These are phyloP conservation scores for Excoecaria agallocha DNA, from an alignment of 345 rosid genomes.

Conservation along the genomic window DNA sequence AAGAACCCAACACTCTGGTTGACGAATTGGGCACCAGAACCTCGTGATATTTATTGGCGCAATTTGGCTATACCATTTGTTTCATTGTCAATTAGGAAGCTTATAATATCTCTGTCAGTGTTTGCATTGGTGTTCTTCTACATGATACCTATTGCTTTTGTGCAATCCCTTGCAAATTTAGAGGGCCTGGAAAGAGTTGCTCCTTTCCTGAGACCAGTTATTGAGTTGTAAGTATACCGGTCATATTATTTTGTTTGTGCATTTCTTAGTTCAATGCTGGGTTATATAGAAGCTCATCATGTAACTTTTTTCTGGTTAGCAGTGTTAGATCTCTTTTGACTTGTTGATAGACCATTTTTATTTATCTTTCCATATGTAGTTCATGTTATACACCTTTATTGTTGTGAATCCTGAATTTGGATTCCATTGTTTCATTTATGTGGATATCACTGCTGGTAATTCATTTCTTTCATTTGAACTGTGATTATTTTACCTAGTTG, in stretches of 20 bases:
- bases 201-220: constrained; percentile 94
- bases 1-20: constrained; percentile 87
- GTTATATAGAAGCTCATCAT: not conserved
- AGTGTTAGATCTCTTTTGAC: not conserved
- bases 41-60: constrained; percentile 92
- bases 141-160: constrained; percentile 99
- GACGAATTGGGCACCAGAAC: constrained; percentile 96
- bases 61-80: constrained; percentile 91
- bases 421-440: not conserved
- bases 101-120: constrained; percentile 62
- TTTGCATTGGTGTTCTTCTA: constrained; percentile 92
- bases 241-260: not conserved
- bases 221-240: constrained; percentile 65
- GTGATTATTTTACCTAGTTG: not conserved
- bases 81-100: constrained; percentile 74
- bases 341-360: not conserved
- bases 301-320: not conserved
- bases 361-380: not conserved
- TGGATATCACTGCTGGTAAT: not conserved
- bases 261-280: not conserved
- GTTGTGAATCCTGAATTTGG: not conserved
- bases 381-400: not conserved
- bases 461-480: not conserved
- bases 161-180: constrained; percentile 94
- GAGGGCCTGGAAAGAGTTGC: constrained; percentile 88